These are phyloP conservation scores for Ricinus communis DNA, from an alignment of 345 rosid species.

Conservation along the genomic window DNA sequence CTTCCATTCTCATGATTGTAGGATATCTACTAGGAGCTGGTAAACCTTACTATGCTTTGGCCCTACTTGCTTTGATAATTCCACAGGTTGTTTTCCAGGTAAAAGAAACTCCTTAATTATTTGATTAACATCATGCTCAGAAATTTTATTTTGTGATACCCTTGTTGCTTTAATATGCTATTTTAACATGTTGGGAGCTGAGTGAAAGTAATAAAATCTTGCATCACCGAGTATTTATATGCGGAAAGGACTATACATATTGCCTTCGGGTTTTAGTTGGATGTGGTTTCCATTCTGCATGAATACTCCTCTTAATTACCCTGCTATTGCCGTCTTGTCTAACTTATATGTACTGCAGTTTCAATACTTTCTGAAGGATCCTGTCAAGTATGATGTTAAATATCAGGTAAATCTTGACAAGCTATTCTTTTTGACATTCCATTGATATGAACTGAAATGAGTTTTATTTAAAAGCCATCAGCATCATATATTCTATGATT, in stretches of 20 bases:
- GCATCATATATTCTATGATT: not conserved
- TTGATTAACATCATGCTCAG: not conserved
- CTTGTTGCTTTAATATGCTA: not conserved
- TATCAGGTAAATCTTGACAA: slow-evolving; percentile 57
- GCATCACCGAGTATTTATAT: no score
- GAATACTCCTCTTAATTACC: no score
- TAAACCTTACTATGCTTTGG: slow-evolving; percentile 85
- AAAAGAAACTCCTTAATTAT: slow-evolving; percentile 11
- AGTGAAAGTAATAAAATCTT: no score
- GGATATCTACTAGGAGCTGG: slow-evolving; percentile 95
- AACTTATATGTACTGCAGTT: slow-evolving; percentile 47
- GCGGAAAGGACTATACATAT: no score
- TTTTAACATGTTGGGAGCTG: not conserved
- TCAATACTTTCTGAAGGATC: slow-evolving; percentile 90
- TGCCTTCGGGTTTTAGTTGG: no score
- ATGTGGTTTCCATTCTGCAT: no score
- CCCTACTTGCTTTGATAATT: slow-evolving; percentile 63
- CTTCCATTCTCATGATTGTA: slow-evolving; percentile 26
- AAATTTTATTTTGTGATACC: no score
- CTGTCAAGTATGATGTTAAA: slow-evolving; percentile 89
- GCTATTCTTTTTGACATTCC: not conserved
- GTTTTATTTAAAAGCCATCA: not conserved
- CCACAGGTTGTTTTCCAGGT: slow-evolving; percentile 96
- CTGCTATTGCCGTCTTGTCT: not conserved
- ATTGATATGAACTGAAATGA: not conserved